Percentiles rank a stretch among this genome's conserved stretches.
phyloP scores from a whole-genome alignment of 257 asterid genomes.

The Salvia splendens region DNA sequence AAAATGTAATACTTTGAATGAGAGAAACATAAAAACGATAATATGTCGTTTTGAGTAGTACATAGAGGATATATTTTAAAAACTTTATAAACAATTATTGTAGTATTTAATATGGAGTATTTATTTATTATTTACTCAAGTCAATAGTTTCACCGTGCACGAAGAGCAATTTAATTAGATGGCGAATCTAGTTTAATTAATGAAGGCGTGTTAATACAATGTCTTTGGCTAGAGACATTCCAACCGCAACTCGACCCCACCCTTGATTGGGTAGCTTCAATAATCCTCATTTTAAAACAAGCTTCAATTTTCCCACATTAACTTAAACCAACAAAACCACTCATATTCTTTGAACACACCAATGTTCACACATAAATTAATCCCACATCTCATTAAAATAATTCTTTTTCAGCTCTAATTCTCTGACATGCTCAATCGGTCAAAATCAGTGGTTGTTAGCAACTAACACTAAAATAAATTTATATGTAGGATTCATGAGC shows the following conservation, averaged over 20 bases:
- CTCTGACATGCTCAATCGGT: slow-evolving; percentile 22
- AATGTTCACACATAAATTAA: background rate
- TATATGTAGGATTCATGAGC: slow-evolving; percentile 17
- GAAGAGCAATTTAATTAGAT: too few species aligned
- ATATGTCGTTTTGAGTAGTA: too few species aligned
- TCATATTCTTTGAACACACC: slow-evolving; percentile 13
- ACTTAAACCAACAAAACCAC: background rate
- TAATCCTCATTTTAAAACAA: background rate
- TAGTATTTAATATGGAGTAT: too few species aligned
- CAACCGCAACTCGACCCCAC: slow-evolving; percentile 22
- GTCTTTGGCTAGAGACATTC: slow-evolving; percentile 28
- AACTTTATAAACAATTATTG: too few species aligned
- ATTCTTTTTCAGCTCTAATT: slow-evolving; percentile 6
- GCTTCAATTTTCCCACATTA: background rate
- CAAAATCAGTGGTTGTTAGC: slow-evolving; percentile 37
- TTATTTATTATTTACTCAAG: too few species aligned
- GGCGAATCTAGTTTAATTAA: background rate
- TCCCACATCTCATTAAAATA: background rate
- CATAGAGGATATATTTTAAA: too few species aligned
- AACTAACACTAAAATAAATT: background rate
- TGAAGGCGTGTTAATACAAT: slow-evolving; percentile 1
- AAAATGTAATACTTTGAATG: too few species aligned
- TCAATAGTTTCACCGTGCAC: too few species aligned
- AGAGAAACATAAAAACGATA: too few species aligned
- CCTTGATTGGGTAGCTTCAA: slow-evolving; percentile 7